Evolutionary conservation across 345 rosid genomes (phyloP).

Genomic region (Nephelium lappaceum): DNA sequence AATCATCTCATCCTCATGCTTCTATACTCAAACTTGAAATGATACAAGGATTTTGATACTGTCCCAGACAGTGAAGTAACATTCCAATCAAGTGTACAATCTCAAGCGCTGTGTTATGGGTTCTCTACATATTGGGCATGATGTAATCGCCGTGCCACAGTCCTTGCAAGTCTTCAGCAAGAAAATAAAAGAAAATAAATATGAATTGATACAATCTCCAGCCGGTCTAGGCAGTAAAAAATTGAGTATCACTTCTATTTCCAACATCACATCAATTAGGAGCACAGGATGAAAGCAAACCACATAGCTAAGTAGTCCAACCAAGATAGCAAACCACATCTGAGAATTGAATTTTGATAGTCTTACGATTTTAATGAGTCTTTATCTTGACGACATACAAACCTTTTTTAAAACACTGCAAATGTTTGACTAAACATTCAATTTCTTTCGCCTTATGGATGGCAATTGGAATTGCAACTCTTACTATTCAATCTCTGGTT

Average conservation of each 20-base stretch:
- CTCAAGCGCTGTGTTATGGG: constrained; percentile 73
- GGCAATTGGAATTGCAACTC: no score
- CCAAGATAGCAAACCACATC: neutral
- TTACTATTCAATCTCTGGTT: no score
- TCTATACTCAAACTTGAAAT: neutral
- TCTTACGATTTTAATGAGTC: neutral
- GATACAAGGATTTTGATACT: neutral
- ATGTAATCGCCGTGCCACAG: constrained; percentile 54
- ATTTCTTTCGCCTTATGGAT: no score
- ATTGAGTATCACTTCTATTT: neutral
- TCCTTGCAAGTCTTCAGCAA: constrained; percentile 81
- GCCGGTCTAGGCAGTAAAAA: neutral
- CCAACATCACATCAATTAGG: neutral
- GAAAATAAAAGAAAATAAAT: neutral
- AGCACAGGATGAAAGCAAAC: neutral
- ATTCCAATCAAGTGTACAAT: constrained; percentile 48
- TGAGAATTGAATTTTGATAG: neutral
- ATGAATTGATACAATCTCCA: neutral
- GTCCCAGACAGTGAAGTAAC: neutral
- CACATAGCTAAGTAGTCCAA: neutral
- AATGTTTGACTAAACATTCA: no score
- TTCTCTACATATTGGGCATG: constrained; percentile 79
- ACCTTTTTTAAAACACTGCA: no score
- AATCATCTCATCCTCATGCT: neutral
- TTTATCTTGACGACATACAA: neutral